Evolutionary conservation across 176 grass and related monocot species (phyloP), one percentile per base, ranked within the genome.

Genomic region (Aegilops speltoides): DNA sequence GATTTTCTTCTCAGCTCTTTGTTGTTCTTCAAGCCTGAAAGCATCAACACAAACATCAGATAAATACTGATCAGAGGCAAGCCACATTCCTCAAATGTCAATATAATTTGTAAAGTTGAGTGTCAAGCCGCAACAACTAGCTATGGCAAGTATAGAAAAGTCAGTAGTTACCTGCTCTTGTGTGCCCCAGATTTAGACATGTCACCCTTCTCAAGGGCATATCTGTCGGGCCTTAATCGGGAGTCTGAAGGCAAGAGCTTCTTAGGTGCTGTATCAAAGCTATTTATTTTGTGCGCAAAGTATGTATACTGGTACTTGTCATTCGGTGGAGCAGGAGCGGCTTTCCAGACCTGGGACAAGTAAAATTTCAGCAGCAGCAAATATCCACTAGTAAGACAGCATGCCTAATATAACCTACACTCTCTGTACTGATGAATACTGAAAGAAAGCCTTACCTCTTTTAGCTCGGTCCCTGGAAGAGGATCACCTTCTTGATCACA

Each of bases 401-500:
- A 62, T 52, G 7, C 68, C 54, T 37, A 62, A 64, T 29, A 73
- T 79, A 79, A 83, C 28, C 78, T 10, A 70, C 9, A 26, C 20
- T 2, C 43, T 65, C n/a, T 26, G 3, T 43, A 77, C 3, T 45
- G 45, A 54, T 22, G 1, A 70, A 73, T 41, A 83, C 20, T 25
- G 19, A 60, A 86, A 83, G 13, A 65, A 68, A 79, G 3, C 75
- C 24, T 14, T 48, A 94, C 97, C 92, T 96, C 97, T 84, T 91
- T 89, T 65, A 94, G 83, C 78, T 96, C 87, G 17, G 94, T 91
- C 40, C 90, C 90, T 68, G 97, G 92, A 65, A 99, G 82, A 82
- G 97, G 90, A n/a, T 96, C 97, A 69, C 97, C 97, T 90, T 99
- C 97, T 70, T 78, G 89, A 91, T 94, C 94, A 54, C 97, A 99